phyloP scores from a whole-genome alignment of 129 eudicot species.

The Flaveria bidentis region DNA sequence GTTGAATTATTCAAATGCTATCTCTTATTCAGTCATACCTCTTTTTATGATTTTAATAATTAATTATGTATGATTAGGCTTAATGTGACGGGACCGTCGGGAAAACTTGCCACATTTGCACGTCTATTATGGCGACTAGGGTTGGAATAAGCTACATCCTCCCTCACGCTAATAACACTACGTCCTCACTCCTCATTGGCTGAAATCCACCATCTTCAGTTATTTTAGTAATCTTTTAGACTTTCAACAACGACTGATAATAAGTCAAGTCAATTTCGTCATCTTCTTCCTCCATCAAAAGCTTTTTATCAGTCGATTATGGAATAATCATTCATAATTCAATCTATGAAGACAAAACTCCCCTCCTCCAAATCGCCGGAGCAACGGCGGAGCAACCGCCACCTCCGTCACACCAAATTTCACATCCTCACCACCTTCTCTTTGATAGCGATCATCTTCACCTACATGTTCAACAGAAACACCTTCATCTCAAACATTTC shows the following conservation, averaged over 20 bases:
- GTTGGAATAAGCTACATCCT: constrained; percentile 5
- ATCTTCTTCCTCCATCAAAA: not conserved
- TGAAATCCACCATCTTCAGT: not conserved
- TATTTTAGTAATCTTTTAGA: not conserved
- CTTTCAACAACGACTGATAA: not conserved
- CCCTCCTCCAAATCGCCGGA: constrained; percentile 11
- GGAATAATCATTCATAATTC: not conserved
- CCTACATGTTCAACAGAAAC: constrained; percentile 32
- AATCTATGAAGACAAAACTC: constrained; percentile 16
- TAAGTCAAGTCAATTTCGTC: constrained; percentile 18
- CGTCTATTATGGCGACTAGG: constrained; percentile 27
- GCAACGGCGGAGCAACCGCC: constrained; percentile 34
- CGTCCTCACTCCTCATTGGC: constrained; percentile 27
- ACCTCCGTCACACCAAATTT: constrained; percentile 17
- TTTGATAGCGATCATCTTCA: constrained; percentile 16
- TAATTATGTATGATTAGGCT: no score
- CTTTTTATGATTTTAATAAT: no score
- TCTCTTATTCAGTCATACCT: no score
- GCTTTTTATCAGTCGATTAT: not conserved
- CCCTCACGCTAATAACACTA: constrained; percentile 24
- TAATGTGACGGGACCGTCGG: no score
- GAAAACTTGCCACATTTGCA: not conserved
- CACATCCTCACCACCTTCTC: constrained; percentile 30
- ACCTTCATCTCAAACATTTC: constrained; percentile 35
- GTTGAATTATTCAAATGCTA: no score